Base-by-base conservation (phyloP, 306 rosid species). In the Purshia tridentata region DNA sequence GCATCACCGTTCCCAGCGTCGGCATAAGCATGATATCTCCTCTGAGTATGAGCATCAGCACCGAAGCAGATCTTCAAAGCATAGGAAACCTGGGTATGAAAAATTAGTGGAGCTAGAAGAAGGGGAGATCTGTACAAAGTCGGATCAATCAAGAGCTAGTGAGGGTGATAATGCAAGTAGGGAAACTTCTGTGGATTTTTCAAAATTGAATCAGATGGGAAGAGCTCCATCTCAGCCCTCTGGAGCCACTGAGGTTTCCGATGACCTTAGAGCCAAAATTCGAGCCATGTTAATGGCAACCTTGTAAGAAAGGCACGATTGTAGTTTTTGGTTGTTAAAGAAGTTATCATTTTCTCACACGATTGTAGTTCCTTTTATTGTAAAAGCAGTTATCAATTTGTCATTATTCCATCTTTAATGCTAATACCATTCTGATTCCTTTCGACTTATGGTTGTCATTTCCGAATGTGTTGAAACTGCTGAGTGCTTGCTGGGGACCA, bases 211-310 rank as follows among this genome's bases (percentile, higher is more conserved):
- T 70, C 63, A 60, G 13, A 64, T 57, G n/a, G 82, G 74, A 70
- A 77, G 70, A 73, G 84, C 80, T 42, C 82, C 86, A 59, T 81
- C 96, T 45, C 87, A 81, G 63, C 77, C 91, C 20, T 78, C 86
- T 4, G 88, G 78, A 75, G 47, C 85, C 49, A 74, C 85, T 3
- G 81, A 81, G 82, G 86, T 89, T 50, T 78, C 97, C 16, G 91
- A 91, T 75, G 96, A 89, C 56, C 91, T 91, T 64, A 84, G 93
- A 79, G 96, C 98, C 76, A 92, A 92, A 88, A 90, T 92, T 44
- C 85, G 91, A 48, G 98, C 92, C 66, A 92, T 92, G 96, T 82
- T 91, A 82, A 84, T 85, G 84, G 87, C 88, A 57, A 91, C 87
- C 65, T 72, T 88, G 88, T 91, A 76, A 39, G 16, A 68, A 53